Base-by-base conservation (phyloP, 2,329 filamentous ascomycete genomes). In the Gyromitra esculenta region DNA sequence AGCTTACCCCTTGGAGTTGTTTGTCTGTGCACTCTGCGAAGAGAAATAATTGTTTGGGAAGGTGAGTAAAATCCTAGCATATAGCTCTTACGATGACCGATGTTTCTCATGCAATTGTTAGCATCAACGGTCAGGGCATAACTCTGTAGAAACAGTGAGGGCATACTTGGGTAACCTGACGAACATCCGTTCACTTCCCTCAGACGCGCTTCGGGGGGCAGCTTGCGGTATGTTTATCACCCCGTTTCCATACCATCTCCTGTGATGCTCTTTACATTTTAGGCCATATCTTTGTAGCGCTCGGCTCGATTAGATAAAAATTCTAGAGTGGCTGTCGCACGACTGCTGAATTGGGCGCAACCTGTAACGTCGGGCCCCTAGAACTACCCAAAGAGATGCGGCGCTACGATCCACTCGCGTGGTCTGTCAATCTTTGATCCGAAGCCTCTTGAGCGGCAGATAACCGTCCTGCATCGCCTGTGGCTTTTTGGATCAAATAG, bases 281-380 rank as follows among this genome's bases (percentile, higher is more conserved):
- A 13, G 37, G 59, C 18, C 45, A 31, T 31, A 9, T 11, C 45
- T 64, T 57, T 45, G 37, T 63, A 63, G n/a, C 41, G n/a, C n/a
- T 35, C n/a, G 25, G 25, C 48, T 52, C 45, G 35, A 60, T 62
- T 60, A 15, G 41, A 18, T n/a, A 21, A 48, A 35, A 25, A 48
- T 39, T 39, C 63, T 31, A 35, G 50, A n/a, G 50, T 18, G 31
- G 57, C 35, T 72, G 25, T 48, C 60, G 25, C 68, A 65, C 50
- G 64, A 70, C 69, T 52, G 39, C 68, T 69, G 63, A 54, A 77
- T 77, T 35, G 21, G 52, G 70, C 41, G 43, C 35, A 65, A 65
- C 60, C 52, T 75, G 35, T 71, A 65, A 56, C 59, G 18, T 21
- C 39, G n/a, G 52, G 7, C 67, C 73, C 66, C 57, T 70, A 48